phyloP scores from a whole-genome alignment of 805 yeast genomes.

The Saturnispora ahearnii region DNA sequence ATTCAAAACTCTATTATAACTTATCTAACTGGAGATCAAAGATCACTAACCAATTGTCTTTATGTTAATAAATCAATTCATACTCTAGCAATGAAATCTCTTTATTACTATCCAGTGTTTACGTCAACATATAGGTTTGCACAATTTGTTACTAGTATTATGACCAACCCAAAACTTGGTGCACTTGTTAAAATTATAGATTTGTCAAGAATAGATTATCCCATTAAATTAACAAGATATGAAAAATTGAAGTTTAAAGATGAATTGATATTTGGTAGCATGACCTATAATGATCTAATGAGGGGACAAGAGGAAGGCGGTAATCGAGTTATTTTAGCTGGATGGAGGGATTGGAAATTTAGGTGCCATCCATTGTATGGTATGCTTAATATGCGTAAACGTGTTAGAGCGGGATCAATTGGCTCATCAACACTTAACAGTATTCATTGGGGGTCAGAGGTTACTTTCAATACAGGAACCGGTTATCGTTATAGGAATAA shows the following conservation, averaged over 20 bases:
- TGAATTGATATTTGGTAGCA: constrained; percentile 13
- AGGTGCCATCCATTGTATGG: constrained; percentile 60
- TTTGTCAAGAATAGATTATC: constrained; percentile 41
- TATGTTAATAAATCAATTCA: constrained; percentile 45
- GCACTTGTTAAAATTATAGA: constrained; percentile 47
- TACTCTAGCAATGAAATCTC: constrained; percentile 39
- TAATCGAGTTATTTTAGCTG: constrained; percentile 42
- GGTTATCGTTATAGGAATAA: background rate
- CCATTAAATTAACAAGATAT: constrained; percentile 24
- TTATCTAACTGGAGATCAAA: constrained; percentile 29
- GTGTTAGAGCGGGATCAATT: background rate
- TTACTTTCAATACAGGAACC: background rate
- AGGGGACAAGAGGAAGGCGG: background rate
- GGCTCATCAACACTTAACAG: constrained; percentile 5
- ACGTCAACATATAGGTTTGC: constrained; percentile 72
- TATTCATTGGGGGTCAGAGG: background rate
- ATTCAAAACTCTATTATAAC: constrained; percentile 32
- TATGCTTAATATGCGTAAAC: constrained; percentile 4
- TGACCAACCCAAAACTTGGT: constrained; percentile 49
- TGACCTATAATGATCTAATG: constrained; percentile 8
- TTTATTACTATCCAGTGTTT: constrained; percentile 48
- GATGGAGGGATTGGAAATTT: constrained; percentile 91
- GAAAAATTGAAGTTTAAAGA: constrained; percentile 15
- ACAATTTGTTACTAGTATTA: constrained; percentile 64
- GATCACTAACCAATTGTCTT: constrained; percentile 36